A percentile compares a stretch with the other conserved stretches of the same genome.
These are phyloP conservation scores for Amanita polypyramis DNA, from an alignment of 768 basidiomycete genomes.

Conservation along the genomic window DNA sequence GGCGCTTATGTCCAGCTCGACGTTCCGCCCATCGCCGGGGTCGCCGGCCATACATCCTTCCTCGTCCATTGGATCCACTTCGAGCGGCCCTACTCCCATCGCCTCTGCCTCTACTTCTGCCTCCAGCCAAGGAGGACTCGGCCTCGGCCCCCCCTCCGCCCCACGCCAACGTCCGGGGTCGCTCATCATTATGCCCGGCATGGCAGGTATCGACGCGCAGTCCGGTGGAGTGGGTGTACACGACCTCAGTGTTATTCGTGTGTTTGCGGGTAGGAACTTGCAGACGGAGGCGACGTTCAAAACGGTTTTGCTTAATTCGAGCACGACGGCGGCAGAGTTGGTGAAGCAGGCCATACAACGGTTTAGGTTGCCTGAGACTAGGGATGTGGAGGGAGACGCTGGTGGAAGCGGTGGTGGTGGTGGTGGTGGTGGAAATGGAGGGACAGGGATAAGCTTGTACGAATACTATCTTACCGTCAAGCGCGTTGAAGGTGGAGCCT, in stretches of 20 bases:
- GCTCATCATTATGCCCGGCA: constrained; percentile 48
- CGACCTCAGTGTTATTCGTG: constrained; percentile 87
- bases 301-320: constrained; percentile 85
- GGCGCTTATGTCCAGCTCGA: constrained; percentile 44
- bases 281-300: constrained; percentile 97
- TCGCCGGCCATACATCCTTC: constrained; percentile 9
- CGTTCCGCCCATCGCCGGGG: constrained; percentile 12
- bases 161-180: constrained; percentile 65
- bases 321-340: constrained; percentile 76
- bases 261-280: constrained; percentile 87
- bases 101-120: neutral
- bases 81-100: neutral
- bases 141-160: constrained; percentile 33
- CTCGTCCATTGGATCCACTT: constrained; percentile 2
- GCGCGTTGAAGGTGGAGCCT: constrained; percentile 82
- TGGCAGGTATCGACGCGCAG: constrained; percentile 22
- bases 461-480: constrained; percentile 90
- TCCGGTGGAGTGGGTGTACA: constrained; percentile 54
- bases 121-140: constrained; percentile 16
- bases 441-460: constrained; percentile 16
- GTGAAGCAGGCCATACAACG: constrained; percentile 90
- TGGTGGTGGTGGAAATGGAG: constrained; percentile 26
- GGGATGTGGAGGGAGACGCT: neutral
- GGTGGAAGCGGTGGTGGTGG: neutral
- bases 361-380: constrained; percentile 62